Evolutionary conservation across 331 rosid species (phyloP).

Genomic region (Phaseolus coccineus): DNA sequence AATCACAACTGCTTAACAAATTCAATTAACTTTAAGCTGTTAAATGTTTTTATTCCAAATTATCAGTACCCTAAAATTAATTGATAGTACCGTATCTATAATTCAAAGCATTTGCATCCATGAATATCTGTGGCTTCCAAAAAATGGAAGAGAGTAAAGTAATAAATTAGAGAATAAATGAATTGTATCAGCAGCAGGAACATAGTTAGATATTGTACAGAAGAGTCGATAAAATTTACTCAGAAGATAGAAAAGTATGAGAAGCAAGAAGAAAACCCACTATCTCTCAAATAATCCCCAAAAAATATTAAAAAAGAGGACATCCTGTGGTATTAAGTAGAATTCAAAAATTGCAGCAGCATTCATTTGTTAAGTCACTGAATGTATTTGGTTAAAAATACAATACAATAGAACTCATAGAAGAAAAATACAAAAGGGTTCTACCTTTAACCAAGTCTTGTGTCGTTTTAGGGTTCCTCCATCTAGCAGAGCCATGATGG

Average conservation of each 20-base stretch:
- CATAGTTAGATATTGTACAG: neutral
- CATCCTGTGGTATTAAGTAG: neutral
- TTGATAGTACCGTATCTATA: neutral
- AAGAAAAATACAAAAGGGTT: constrained; percentile 29
- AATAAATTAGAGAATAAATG: neutral
- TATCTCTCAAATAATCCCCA: constrained; percentile 6
- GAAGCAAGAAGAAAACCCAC: constrained; percentile 7
- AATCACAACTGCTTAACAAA: neutral
- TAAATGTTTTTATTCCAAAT: neutral
- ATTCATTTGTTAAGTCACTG: neutral
- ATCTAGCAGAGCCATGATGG: constrained; percentile 91
- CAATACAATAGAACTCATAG: constrained; percentile 20
- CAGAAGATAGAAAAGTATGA: neutral
- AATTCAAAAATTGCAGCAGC: constrained; percentile 26
- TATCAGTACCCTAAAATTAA: constrained; percentile 3
- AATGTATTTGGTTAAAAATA: constrained; percentile 21
- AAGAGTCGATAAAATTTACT: neutral
- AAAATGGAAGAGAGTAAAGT: neutral
- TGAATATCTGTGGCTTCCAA: neutral
- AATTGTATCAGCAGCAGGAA: neutral
- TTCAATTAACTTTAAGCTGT: constrained; percentile 3
- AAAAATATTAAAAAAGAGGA: neutral
- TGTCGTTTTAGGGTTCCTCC: constrained; percentile 92
- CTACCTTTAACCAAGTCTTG: constrained; percentile 91
- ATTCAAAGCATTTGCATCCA: constrained; percentile 9